Base-by-base conservation (phyloP, 2,329 filamentous ascomycete genomes). In the Aspergillus niger region DNA sequence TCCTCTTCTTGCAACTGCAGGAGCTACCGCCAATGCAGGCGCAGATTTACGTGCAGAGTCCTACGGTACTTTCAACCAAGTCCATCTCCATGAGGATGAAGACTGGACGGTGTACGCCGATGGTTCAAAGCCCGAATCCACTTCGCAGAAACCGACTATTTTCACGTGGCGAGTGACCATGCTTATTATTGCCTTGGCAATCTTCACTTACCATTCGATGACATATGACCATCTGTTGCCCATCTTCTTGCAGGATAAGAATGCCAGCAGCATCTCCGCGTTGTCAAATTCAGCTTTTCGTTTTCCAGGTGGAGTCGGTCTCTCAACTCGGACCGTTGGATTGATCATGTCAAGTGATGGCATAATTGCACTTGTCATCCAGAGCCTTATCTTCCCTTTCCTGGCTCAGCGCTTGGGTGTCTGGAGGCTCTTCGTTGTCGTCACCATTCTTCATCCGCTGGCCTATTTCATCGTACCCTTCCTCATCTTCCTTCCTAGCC, bases 131-230 rank as follows among this genome's bases (percentile, higher is more conserved):
- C 50, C 74, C 71, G 60, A 67, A 72, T 24, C 79, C 74, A 81
- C 82, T 55, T 50, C 59, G 3, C 65, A 67, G 54, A 72, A 73
- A 13, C 71, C 78, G 28, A 81, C 81, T 61, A 81, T 83, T 55
- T 86, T 89, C 67, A 88, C 83, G 2, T 82, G 79, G 75, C 85
- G 85, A 43, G 88, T 97, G 62, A 80, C 91, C 66, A 88, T 90
- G 75, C 85, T 97, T 56, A 87, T 95, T 41, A 71, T 92, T n/a
- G 89, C 93, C 1, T 80, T 97, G 51, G 91, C 90, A 48, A 91
- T 97, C 64, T 97, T 96, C 79, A 95, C 92, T 4, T 96, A 96
- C 74, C 93, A 97, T 77, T 92, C 90, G 39, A 97, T 97, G 92
- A 92, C 90, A 0, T 97, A 91, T 76, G 94, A 97, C 71, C 91